phyloP scores from a whole-genome alignment of 2,329 filamentous ascomycete species.

The Colletotrichum sp. region DNA sequence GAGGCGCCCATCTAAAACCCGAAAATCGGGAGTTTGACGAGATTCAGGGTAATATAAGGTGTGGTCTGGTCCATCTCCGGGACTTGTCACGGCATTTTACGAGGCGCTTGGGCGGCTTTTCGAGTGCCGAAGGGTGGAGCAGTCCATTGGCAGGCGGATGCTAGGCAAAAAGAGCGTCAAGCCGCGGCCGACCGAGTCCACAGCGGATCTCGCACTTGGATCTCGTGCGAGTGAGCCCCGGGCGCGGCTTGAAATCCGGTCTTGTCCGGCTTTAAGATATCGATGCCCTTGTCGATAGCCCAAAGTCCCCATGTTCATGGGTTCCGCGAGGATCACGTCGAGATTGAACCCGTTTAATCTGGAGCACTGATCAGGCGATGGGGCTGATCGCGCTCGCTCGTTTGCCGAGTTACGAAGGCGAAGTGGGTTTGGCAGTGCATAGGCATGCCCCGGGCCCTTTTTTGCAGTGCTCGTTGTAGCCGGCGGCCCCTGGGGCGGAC shows the following conservation, averaged over 20 bases:
- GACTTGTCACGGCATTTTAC: constrained; percentile 19
- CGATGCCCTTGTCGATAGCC: constrained; percentile 2
- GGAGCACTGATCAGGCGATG: constrained; percentile 15
- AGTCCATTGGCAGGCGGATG: constrained; percentile 11
- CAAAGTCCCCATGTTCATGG: neutral
- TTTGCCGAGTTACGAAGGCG: constrained; percentile 19
- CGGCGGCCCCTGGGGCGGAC: neutral
- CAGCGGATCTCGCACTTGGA: constrained; percentile 17
- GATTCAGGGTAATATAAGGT: constrained; percentile 21
- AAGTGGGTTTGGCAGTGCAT: neutral
- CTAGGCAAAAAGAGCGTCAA: constrained; percentile 19
- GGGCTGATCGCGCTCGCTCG: constrained; percentile 16
- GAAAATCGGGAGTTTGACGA: constrained; percentile 10
- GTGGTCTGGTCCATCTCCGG: constrained; percentile 20
- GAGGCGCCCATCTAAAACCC: neutral
- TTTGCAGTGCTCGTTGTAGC: neutral
- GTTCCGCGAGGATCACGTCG: neutral
- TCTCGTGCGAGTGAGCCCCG: constrained; percentile 19
- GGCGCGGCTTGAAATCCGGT: constrained; percentile 14
- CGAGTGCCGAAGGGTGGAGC: constrained; percentile 20
- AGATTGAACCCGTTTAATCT: constrained; percentile 11
- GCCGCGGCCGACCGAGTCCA: constrained; percentile 10
- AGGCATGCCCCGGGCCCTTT: neutral
- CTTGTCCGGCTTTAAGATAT: constrained; percentile 11
- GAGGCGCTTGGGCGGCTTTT: constrained; percentile 19